Evolutionary conservation across 495 filamentous ascomycete species (phyloP).

Genomic region (Daldinia concentrica): DNA sequence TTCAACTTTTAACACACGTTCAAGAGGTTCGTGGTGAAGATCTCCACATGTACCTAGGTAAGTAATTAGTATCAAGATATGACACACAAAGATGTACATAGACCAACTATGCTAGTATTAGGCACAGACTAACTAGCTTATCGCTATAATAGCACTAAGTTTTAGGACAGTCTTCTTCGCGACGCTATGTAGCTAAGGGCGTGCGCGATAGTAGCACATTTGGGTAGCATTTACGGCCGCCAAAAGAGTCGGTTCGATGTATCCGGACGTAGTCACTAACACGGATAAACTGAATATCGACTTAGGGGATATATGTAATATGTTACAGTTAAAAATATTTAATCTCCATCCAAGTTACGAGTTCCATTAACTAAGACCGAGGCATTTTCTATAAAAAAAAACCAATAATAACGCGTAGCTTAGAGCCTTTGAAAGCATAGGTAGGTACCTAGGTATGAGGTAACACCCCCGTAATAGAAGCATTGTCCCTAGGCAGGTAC

Average conservation of each 20-base stretch:
- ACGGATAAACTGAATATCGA: too few relatives aligned
- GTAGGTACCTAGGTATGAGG: too few relatives aligned
- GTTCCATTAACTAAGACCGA: neutral
- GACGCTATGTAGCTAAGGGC: neutral
- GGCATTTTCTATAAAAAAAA: neutral
- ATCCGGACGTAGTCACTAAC: neutral
- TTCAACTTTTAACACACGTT: neutral
- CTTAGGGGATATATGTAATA: too few relatives aligned
- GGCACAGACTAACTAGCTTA: too few relatives aligned
- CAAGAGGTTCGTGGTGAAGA: too few relatives aligned
- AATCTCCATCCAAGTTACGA: too few relatives aligned
- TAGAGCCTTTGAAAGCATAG: neutral
- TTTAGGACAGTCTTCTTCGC: neutral
- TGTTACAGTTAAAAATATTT: too few relatives aligned
- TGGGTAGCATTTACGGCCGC: neutral
- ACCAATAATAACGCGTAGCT: neutral
- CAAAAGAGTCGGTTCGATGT: neutral
- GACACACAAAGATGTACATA: too few relatives aligned
- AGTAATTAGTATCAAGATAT: too few relatives aligned
- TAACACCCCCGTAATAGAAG: constrained; percentile 16
- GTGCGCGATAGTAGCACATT: neutral
- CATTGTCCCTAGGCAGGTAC: neutral
- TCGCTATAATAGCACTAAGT: too few relatives aligned
- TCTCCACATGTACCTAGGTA: too few relatives aligned
- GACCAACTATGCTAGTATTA: too few relatives aligned